Percentiles rank a stretch among this genome's conserved stretches.
Conservation (phyloP, 2,329 filamentous ascomycete genomes). For the Cladophialophora chaetospira region DNA sequence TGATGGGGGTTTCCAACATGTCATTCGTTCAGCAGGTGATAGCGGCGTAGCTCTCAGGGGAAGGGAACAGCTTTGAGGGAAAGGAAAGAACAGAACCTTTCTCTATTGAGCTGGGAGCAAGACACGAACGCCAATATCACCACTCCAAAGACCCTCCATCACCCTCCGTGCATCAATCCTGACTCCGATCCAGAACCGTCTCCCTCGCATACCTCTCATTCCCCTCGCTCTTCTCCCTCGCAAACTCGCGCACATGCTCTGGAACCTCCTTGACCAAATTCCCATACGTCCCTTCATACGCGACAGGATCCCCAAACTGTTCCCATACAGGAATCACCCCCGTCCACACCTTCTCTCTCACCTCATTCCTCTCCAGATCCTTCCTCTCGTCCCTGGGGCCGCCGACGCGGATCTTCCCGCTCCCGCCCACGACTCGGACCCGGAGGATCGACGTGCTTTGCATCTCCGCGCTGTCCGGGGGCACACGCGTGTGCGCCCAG, state of each 20-base stretch:
- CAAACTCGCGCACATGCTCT: conserved; percentile 59
- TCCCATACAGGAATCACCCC: conserved; percentile 66
- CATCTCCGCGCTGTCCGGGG: conserved; percentile 73
- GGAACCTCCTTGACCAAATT: conserved; percentile 64
- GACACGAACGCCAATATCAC: too few relatives aligned
- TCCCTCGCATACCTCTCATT: conserved; percentile 48
- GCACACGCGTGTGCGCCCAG: conserved; percentile 68
- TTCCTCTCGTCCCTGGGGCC: conserved; percentile 61
- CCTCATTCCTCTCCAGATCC: conserved; percentile 52
- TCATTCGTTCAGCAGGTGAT: too few relatives aligned
- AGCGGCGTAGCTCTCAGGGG: too few relatives aligned
- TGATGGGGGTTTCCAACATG: too few relatives aligned
- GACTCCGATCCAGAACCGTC: conserved; percentile 18
- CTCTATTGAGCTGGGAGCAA: too few relatives aligned
- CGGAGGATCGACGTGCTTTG: conserved; percentile 71
- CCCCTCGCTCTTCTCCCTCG: conserved; percentile 50
- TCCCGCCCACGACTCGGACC: conserved; percentile 68
- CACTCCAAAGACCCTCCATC: too few relatives aligned
- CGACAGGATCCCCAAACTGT: conserved; percentile 64
- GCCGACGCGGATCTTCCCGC: conserved; percentile 71
- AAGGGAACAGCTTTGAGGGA: too few relatives aligned
- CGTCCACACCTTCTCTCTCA: conserved; percentile 58
- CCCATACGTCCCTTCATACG: conserved; percentile 43
- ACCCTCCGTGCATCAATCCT: conserved; percentile 21
- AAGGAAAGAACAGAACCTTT: too few relatives aligned